Percentiles rank a stretch among this genome's conserved stretches.
Evolutionary conservation across 768 basidiomycete genomes (phyloP).

Genomic region (Mycena crocata): DNA sequence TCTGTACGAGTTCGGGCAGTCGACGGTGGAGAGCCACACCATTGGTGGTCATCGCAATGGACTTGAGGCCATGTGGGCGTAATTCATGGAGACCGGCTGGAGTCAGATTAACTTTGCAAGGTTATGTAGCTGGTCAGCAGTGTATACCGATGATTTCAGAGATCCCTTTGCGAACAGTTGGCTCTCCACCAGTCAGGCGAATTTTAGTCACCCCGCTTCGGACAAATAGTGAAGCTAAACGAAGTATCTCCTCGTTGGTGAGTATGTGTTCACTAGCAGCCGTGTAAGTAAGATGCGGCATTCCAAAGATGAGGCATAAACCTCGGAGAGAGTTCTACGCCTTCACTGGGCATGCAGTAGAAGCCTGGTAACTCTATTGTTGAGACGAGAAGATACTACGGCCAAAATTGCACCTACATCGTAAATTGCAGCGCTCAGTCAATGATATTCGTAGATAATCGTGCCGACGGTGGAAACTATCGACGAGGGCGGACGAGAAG

Average conservation of each 20-base stretch:
- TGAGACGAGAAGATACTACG: slow-evolving; percentile 18
- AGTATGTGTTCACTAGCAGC: slow-evolving; percentile 63
- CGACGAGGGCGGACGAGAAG: slow-evolving; percentile 56
- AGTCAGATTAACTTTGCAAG: slow-evolving; percentile 17
- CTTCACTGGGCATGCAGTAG: slow-evolving; percentile 91
- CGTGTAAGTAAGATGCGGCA: background rate
- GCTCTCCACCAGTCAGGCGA: slow-evolving; percentile 89
- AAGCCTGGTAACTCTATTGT: slow-evolving; percentile 73
- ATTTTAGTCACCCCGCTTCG: slow-evolving; percentile 88
- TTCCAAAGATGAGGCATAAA: background rate
- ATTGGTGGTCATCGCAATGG: slow-evolving; percentile 90
- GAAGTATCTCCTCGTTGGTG: slow-evolving; percentile 79
- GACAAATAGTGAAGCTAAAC: slow-evolving; percentile 82
- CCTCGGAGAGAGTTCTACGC: slow-evolving; percentile 78
- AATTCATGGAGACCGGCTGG: slow-evolving; percentile 73
- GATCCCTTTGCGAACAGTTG: slow-evolving; percentile 83
- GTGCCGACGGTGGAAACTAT: slow-evolving; percentile 75
- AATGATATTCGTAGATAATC: slow-evolving; percentile 91
- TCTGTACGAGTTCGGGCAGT: slow-evolving; percentile 72
- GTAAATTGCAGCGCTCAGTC: slow-evolving; percentile 88
- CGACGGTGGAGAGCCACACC: slow-evolving; percentile 81
- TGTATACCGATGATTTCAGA: slow-evolving; percentile 75
- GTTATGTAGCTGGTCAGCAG: slow-evolving; percentile 23
- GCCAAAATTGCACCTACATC: slow-evolving; percentile 64
- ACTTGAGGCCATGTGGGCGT: slow-evolving; percentile 69